These are phyloP conservation scores for Wickerhamomyces chaumierensis DNA, from an alignment of 805 yeast genomes.

Conservation along the genomic window DNA sequence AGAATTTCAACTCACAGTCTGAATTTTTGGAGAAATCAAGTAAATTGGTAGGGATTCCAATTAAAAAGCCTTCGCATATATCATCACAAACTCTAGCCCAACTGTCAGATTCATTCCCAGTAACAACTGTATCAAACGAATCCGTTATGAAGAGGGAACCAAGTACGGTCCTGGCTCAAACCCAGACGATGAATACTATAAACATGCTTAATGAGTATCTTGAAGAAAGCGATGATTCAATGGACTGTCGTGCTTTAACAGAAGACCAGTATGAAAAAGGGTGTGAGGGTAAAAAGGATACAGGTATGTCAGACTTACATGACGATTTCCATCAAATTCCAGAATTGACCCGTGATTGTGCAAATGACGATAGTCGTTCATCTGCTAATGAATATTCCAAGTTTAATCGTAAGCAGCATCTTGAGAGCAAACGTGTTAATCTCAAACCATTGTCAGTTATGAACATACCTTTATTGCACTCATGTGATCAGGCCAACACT, in stretches of 20 bases:
- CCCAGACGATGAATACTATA: not conserved
- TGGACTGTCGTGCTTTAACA: too few species aligned
- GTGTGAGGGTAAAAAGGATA: conserved; percentile 1
- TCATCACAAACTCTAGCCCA: not conserved
- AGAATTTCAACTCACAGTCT: not conserved
- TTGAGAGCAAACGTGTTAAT: conserved; percentile 1
- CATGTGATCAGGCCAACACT: not conserved
- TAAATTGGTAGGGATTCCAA: conserved; percentile 7
- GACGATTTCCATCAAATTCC: not conserved
- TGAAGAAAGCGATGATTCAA: not conserved
- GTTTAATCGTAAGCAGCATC: not conserved
- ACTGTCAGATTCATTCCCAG: not conserved
- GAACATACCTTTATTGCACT: not conserved
- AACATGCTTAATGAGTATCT: not conserved
- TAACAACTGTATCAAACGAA: not conserved
- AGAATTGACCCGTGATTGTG: not conserved
- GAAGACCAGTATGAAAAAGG: too few species aligned
- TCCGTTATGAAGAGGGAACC: not conserved
- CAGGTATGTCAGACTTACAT: conserved; percentile 1
- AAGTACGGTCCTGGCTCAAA: not conserved
- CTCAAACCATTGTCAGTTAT: not conserved
- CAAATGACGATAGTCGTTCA: conserved; percentile 10
- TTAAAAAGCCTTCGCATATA: not conserved
- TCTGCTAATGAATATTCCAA: not conserved
- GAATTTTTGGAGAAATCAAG: not conserved